These are phyloP conservation scores for Fomitopsis schrenkii DNA, from an alignment of 1,284 basidiomycete genomes.

Conservation along the genomic window DNA sequence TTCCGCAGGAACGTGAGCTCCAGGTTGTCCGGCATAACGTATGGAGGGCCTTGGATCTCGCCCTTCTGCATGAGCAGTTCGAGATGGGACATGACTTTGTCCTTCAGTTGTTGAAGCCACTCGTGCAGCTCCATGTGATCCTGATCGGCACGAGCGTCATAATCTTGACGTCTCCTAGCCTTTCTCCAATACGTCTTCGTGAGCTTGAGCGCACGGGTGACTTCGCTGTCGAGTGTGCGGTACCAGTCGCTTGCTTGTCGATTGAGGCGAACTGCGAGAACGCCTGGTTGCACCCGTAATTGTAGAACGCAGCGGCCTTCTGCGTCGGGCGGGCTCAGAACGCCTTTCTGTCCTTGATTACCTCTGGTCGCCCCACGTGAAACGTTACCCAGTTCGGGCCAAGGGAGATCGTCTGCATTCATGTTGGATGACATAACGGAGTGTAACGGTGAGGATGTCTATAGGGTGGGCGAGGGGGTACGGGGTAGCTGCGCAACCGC, in stretches of 20 bases:
- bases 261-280: slow-evolving; percentile 68
- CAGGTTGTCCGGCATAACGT: slow-evolving; percentile 71
- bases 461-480: slow-evolving; percentile 9
- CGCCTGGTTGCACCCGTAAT: slow-evolving; percentile 74
- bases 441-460: slow-evolving; percentile 2
- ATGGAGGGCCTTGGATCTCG: slow-evolving; percentile 76
- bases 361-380: slow-evolving; percentile 78
- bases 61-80: slow-evolving; percentile 81
- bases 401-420: slow-evolving; percentile 71
- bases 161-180: slow-evolving; percentile 70
- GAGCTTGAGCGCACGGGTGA: slow-evolving; percentile 71
- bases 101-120: slow-evolving; percentile 79
- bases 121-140: slow-evolving; percentile 83
- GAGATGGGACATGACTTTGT: slow-evolving; percentile 80
- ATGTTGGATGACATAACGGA: slow-evolving; percentile 26
- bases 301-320: slow-evolving; percentile 70
- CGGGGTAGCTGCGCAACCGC: background rate
- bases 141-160: slow-evolving; percentile 76
- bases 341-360: slow-evolving; percentile 79
- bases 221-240: slow-evolving; percentile 66
- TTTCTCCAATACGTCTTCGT: slow-evolving; percentile 83
- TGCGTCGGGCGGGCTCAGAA: slow-evolving; percentile 59
- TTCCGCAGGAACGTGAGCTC: slow-evolving; percentile 73
- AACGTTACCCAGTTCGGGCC: slow-evolving; percentile 80
- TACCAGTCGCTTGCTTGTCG: slow-evolving; percentile 76